phyloP scores from a whole-genome alignment of 768 basidiomycete genomes.

The Coprinopsis marcescibilis region DNA sequence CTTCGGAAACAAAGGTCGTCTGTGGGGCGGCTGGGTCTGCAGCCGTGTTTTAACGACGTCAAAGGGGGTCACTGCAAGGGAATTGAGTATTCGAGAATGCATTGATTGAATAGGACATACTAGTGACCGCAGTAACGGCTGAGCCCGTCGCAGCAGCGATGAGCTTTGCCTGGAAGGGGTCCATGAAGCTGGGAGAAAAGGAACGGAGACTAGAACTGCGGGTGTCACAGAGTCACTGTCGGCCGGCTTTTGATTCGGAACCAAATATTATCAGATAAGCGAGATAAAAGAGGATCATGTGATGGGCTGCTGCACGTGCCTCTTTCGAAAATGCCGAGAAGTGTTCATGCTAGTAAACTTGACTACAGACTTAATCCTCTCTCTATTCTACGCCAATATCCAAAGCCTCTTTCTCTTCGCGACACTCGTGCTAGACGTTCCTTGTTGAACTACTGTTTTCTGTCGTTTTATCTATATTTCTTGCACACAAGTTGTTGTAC shows the following conservation, averaged over 20 bases:
- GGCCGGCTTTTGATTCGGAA: conserved; percentile 4
- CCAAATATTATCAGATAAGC: conserved; percentile 33
- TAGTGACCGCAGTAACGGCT: conserved; percentile 76
- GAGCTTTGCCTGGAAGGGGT: conserved; percentile 73
- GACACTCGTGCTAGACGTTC: too few species aligned
- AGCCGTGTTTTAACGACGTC: conserved; percentile 96
- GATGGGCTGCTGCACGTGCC: too few species aligned
- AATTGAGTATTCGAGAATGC: conserved; percentile 6
- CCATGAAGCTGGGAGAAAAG: conserved; percentile 38
- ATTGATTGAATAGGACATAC: conserved; percentile 33
- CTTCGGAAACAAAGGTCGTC: conserved; percentile 45
- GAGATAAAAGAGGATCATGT: too few species aligned
- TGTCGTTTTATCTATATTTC: conserved; percentile 11
- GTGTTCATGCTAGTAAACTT: too few species aligned
- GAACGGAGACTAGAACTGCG: conserved; percentile 6
- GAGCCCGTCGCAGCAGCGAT: conserved; percentile 77
- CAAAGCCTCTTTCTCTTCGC: too few species aligned
- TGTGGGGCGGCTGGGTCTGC: conserved; percentile 77
- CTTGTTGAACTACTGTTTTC: too few species aligned
- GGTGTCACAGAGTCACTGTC: conserved; percentile 4
- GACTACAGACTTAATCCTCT: too few species aligned
- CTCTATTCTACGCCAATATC: too few species aligned
- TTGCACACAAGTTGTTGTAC: background rate
- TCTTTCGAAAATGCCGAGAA: too few species aligned
- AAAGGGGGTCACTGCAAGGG: conserved; percentile 87